Evolutionary conservation across 208 protist genomes (phyloP).

Genomic region (Trichomonas tenax): DNA sequence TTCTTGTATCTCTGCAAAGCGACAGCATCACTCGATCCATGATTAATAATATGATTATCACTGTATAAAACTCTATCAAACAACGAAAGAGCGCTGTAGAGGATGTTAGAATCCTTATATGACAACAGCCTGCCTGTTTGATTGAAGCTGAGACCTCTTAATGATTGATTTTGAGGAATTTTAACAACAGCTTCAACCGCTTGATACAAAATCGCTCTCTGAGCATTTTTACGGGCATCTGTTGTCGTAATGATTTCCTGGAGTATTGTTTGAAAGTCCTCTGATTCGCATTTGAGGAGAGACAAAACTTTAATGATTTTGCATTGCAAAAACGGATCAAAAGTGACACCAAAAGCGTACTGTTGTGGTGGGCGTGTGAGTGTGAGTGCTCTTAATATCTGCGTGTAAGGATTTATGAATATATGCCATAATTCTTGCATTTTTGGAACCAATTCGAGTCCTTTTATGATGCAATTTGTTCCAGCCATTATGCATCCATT

Average conservation of each 20-base stretch:
- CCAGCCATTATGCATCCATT: not conserved
- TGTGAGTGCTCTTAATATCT: not conserved
- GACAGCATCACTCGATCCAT: not conserved
- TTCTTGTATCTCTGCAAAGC: not conserved
- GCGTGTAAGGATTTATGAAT: not conserved
- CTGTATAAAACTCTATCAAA: not conserved
- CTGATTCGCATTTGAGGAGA: not conserved
- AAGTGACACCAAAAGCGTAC: not conserved
- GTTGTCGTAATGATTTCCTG: not conserved
- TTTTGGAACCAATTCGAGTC: not conserved
- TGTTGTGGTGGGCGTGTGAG: not conserved
- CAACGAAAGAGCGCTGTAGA: not conserved
- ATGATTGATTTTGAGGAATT: not conserved
- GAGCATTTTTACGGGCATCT: not conserved
- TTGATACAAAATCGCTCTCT: not conserved
- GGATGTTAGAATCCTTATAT: not conserved
- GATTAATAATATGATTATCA: not conserved
- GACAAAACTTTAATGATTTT: not conserved
- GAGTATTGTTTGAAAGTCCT: not conserved
- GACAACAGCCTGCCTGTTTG: not conserved
- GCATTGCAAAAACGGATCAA: not conserved
- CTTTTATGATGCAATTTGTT: not conserved
- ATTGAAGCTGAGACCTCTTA: not conserved
- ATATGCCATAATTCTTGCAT: not conserved
- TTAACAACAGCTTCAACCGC: not conserved